Evolutionary conservation across 2,329 filamentous ascomycete species (phyloP), one percentile per base, ranked within the genome.

Genomic region (Chaetomiaceae sp.): DNA sequence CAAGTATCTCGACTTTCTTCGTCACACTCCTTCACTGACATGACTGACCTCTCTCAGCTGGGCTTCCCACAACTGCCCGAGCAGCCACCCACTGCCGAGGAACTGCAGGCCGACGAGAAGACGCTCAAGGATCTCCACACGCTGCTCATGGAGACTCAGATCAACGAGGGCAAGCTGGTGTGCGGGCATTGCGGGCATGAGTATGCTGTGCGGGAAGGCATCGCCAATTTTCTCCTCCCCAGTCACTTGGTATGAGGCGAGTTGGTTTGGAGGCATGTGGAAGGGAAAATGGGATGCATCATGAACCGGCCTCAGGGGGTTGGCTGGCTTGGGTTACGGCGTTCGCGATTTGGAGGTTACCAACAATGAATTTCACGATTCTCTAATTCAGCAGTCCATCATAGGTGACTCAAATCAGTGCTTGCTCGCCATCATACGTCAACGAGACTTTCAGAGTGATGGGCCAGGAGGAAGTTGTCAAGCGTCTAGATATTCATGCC

Each of bases 151-250:
- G 89, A 97, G 78, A 99, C 94, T 55, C 87, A 91, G 65, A 88
- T 99, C 55, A 80, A 83, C 34, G 88, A 92, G 72, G 94, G 94
- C 3, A 92, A 89, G 72, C 78, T 99, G 60, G 88, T 91, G 5
- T 99, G 94, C 69, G 91, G 83, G 44, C 88, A 88, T 71, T 99
- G 94, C 68, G 89, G 88, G 44, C 92, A 97, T 68, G 89, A 95
- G 75, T 99, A 97, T 71, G 84, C 84, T 55, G 86, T 99, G 59
- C 91, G 94, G 68, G 92, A 99, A 72, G 94, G 94, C 5, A 96
- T 97, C 69, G 90, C 91, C 55, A 97, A 97, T 71, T 99, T 99
- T 66, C 73, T 99, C 67, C 73, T 99, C 62, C 94, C 94, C 12
- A 94, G 88, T 65, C 94, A 99, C 75, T 73, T 99, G 71, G 94